phyloP scores from a whole-genome alignment of 257 asterid species.

The Nicotiana benthamiana region DNA sequence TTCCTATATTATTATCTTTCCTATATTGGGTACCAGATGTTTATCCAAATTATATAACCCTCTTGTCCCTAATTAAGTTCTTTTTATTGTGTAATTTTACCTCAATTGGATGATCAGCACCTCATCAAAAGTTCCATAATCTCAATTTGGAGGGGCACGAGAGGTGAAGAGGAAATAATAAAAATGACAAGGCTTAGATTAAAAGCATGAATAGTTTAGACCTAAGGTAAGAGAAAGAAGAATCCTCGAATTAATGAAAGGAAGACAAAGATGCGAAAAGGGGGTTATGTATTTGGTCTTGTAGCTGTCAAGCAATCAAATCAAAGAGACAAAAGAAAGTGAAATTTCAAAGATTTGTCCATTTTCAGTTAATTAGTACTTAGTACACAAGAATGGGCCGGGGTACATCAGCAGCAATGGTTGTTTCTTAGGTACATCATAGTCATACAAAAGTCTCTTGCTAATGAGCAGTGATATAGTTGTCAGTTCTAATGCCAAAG shows the following conservation, averaged over 20 bases:
- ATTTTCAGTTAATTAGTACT: neutral
- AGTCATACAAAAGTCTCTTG: neutral
- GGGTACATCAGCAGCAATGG: neutral
- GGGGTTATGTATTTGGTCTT: neutral
- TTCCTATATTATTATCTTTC: neutral
- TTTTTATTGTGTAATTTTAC: neutral
- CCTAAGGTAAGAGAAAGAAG: neutral
- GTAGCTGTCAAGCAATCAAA: neutral
- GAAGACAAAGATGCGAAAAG: neutral
- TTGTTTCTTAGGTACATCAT: neutral
- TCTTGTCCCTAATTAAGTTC: neutral
- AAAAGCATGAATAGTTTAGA: neutral
- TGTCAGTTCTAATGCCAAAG: neutral
- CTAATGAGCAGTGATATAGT: neutral
- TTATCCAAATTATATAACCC: neutral
- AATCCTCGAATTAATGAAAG: neutral
- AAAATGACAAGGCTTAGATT: neutral
- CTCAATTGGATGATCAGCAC: neutral
- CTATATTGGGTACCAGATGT: neutral
- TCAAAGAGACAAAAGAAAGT: neutral
- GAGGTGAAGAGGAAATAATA: neutral
- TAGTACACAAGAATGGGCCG: too few relatives aligned
- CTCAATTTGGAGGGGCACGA: neutral
- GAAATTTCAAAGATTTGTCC: neutral
- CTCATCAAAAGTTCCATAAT: neutral